Evolutionary conservation across 2,329 filamentous ascomycete genomes (phyloP), one percentile per base, ranked within the genome.

Genomic region (Trematosphaeria pertusa): DNA sequence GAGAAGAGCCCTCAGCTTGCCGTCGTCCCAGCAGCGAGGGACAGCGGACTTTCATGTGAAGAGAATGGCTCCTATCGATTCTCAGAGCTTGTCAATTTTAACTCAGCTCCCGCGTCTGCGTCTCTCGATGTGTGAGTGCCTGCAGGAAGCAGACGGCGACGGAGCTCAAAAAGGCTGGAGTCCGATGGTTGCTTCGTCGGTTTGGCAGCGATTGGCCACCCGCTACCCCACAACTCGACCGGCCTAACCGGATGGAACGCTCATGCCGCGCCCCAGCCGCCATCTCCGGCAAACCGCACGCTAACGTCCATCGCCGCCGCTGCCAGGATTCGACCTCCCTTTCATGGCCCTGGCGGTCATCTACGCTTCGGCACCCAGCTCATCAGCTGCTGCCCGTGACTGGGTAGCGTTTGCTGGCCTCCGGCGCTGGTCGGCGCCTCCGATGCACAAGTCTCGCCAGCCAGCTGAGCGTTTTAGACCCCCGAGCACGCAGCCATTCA

Each of bases 141-240:
- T 28, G 24, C 24, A 28, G 24, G 12, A 28, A 12, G 24, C 8
- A 12, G 24, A 28, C 7, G 24, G 7, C 24, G 8, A 28, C 24
- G 24, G 12, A 12, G 12, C 12, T 12, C 24, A 28, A 28, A 12
- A 28, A 28, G 24, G 24, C 12, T 12, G 12, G 12, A 8, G 12
- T 12, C 21, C 24, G n/a, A 26, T 19, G n/a, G 30, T 42, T n/a
- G n/a, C n/a, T n/a, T n/a, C n/a, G n/a, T n/a, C n/a, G n/a, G n/a
- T n/a, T n/a, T n/a, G n/a, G n/a, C n/a, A 15, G 15, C 19, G 42
- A 56, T 53, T 56, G 42, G 44, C 38, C 36, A n/a, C 37, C 28
- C 4, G 32, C 30, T 37, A 18, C 46, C 49, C 49, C 52, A 47
- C 48, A 46, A 7, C 19, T 15, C 8, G 12, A 21, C 10, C 17